A percentile compares a stretch with the other conserved stretches of the same genome.
Evolutionary conservation across 148 eudicot species (phyloP).

Genomic region (Fagopyrum homotropicum): DNA sequence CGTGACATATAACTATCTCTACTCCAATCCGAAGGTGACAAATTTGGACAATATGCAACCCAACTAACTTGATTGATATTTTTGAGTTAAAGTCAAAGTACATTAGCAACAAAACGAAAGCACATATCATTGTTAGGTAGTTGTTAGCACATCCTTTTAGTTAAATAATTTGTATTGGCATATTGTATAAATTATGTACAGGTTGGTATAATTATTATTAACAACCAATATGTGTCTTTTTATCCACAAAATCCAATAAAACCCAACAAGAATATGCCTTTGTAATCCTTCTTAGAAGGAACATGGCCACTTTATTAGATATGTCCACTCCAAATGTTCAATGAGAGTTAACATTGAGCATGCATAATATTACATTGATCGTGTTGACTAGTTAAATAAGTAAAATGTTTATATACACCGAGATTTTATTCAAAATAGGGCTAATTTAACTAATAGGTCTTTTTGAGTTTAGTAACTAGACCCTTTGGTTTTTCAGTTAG

Average conservation of each 20-base stretch:
- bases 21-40: background rate
- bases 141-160: background rate
- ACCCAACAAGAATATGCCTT: background rate
- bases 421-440: no score
- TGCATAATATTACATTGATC: no score
- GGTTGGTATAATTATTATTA: background rate
- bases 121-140: background rate
- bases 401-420: no score
- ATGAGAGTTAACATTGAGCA: no score
- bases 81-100: background rate
- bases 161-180: background rate
- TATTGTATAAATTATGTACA: background rate
- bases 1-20: no score
- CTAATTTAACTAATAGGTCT: no score
- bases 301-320: background rate
- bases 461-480: no score
- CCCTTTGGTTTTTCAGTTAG: no score
- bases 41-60: background rate
- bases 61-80: background rate
- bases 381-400: no score
- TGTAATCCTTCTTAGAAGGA: background rate
- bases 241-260: background rate
- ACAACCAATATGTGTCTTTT: background rate
- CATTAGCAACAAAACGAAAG: background rate
- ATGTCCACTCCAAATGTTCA: background rate